A percentile compares a stretch with the other conserved stretches of the same genome.
Conservation (phyloP, 176 grass and related monocot species). For the Cocos nucifera region DNA sequence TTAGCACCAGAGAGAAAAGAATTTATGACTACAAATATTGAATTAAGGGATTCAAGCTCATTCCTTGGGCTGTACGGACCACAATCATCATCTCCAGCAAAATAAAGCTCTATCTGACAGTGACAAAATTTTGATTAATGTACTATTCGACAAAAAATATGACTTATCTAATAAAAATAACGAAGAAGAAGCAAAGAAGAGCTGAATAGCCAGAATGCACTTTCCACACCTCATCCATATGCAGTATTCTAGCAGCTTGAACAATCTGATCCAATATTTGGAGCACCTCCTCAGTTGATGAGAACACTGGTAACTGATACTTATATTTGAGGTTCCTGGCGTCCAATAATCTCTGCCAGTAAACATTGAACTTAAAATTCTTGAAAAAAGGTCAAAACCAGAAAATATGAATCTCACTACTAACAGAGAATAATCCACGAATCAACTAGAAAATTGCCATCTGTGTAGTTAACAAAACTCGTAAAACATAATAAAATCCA, state of each 20-base stretch:
- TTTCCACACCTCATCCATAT: constrained; percentile 57
- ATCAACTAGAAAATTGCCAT: too few relatives aligned
- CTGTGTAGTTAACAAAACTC: too few relatives aligned
- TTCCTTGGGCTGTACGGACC: constrained; percentile 76
- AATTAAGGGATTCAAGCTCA: constrained; percentile 80
- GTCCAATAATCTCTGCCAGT: constrained; percentile 40
- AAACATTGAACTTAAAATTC: too few relatives aligned
- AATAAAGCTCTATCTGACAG: constrained; percentile 85
- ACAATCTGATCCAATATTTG: constrained; percentile 41
- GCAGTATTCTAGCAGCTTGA: constrained; percentile 39
- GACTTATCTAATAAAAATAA: constrained; percentile 2
- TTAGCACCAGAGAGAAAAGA: constrained; percentile 28
- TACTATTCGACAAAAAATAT: neutral
- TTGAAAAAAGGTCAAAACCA: neutral
- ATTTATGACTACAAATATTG: constrained; percentile 36
- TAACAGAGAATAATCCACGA: too few relatives aligned
- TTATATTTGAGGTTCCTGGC: constrained; percentile 31
- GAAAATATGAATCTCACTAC: neutral
- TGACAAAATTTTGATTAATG: constrained; percentile 8
- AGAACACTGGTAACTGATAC: constrained; percentile 38
- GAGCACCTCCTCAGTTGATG: constrained; percentile 23
- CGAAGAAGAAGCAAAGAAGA: neutral
- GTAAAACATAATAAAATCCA: too few relatives aligned
- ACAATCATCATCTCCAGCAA: constrained; percentile 45
- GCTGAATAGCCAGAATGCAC: too few relatives aligned